Evolutionary conservation across 2,329 filamentous ascomycete genomes (phyloP).

Genomic region (Pseudophaeomoniella oleicola): DNA sequence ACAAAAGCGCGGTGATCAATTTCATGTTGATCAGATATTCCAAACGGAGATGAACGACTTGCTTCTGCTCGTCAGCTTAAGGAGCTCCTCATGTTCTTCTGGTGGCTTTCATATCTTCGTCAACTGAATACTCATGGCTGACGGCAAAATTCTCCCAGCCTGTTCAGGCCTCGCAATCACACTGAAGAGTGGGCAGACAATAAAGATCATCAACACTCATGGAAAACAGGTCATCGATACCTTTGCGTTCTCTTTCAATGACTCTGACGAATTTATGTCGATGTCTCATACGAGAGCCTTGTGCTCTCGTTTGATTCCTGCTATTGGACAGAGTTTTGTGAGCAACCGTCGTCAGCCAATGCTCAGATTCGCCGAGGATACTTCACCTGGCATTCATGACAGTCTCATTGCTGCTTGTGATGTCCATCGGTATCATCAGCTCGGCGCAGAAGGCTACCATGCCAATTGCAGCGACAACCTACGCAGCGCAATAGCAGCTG

Average conservation of each 20-base stretch:
- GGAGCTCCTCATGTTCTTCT: too few species aligned
- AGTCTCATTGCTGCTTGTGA: conserved; percentile 27
- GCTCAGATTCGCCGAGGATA: conserved; percentile 22
- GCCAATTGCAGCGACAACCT: conserved; percentile 27
- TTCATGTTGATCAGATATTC: too few species aligned
- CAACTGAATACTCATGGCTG: too few species aligned
- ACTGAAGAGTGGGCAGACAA: conserved; percentile 21
- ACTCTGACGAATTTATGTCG: conserved; percentile 14
- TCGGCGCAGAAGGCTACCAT: conserved; percentile 22
- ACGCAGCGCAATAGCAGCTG: conserved; percentile 16
- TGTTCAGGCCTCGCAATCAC: conserved; percentile 26
- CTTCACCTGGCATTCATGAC: conserved; percentile 24
- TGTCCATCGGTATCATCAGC: conserved; percentile 21
- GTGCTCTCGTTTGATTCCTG: conserved; percentile 14
- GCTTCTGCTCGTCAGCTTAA: too few species aligned
- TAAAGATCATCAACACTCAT: conserved; percentile 32
- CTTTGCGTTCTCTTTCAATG: conserved; percentile 27
- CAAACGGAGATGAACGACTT: too few species aligned
- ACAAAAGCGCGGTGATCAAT: too few species aligned
- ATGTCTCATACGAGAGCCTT: conserved; percentile 25
- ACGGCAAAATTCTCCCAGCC: conserved; percentile 22
- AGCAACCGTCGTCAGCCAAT: conserved; percentile 22
- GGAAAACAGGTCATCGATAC: conserved; percentile 37
- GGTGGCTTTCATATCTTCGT: too few species aligned
- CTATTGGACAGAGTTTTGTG: conserved; percentile 19